Percentiles rank a stretch among this genome's conserved stretches.
These are phyloP conservation scores for Penicillium palitans DNA, from an alignment of 2,329 filamentous ascomycete species.

Conservation along the genomic window DNA sequence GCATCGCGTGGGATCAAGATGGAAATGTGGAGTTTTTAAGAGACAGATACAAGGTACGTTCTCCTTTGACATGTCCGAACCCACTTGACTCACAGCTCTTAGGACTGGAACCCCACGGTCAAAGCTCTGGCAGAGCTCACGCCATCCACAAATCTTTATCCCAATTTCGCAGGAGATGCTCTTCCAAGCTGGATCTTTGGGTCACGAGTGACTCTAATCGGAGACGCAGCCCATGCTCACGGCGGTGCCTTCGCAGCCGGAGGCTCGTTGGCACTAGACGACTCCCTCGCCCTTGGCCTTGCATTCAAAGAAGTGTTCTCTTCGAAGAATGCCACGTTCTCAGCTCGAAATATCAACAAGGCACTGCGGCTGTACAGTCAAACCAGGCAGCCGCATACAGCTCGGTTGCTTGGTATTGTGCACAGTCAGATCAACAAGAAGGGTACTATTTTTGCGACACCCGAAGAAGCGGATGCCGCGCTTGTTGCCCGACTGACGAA, in stretches of 20 bases:
- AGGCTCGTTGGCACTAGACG: slow-evolving; percentile 34
- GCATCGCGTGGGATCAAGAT: slow-evolving; percentile 42
- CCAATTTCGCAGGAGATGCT: slow-evolving; percentile 45
- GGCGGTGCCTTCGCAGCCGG: slow-evolving; percentile 35
- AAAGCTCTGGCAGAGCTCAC: slow-evolving; percentile 44
- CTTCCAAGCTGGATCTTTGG: slow-evolving; percentile 47
- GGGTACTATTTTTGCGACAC: not conserved
- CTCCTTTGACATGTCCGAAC: not conserved
- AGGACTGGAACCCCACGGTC: slow-evolving; percentile 47
- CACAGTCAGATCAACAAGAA: slow-evolving; percentile 21
- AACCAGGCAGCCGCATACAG: slow-evolving; percentile 47
- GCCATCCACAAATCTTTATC: slow-evolving; percentile 45
- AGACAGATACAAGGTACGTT: slow-evolving; percentile 27
- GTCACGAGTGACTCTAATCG: slow-evolving; percentile 29
- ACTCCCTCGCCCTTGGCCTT: slow-evolving; percentile 45
- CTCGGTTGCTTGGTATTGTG: slow-evolving; percentile 39
- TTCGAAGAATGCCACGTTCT: not conserved
- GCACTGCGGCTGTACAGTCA: slow-evolving; percentile 45
- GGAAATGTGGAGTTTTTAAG: slow-evolving; percentile 42
- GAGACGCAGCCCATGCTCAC: slow-evolving; percentile 35
- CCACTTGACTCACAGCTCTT: slow-evolving; percentile 20
- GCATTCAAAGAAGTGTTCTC: slow-evolving; percentile 41
- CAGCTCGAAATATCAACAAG: slow-evolving; percentile 23
- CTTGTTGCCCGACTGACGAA: slow-evolving; percentile 39
- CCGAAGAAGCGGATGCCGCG: slow-evolving; percentile 41